Conservation (phyloP, 805 yeast species). For the Candida germanica region DNA sequence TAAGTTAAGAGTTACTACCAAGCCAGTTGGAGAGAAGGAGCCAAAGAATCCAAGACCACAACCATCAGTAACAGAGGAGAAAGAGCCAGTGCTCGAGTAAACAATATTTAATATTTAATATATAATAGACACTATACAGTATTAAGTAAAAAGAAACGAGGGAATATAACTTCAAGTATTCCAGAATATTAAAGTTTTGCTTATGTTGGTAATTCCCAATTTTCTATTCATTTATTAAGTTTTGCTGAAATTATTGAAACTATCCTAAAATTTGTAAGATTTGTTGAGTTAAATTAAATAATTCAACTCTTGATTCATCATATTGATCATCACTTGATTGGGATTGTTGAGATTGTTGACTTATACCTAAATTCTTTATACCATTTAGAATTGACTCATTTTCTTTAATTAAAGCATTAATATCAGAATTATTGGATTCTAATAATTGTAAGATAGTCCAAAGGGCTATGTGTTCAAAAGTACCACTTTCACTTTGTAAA, state of each 20-base stretch:
- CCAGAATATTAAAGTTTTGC: slow-evolving; percentile 3
- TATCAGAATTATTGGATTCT: slow-evolving; percentile 74
- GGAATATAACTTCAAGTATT: slow-evolving; percentile 3
- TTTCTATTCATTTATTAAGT: not conserved
- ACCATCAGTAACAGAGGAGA: slow-evolving; percentile 2
- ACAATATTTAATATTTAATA: too few species aligned
- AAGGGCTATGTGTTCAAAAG: slow-evolving; percentile 95
- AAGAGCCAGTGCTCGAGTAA: slow-evolving; percentile 1
- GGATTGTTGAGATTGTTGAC: slow-evolving; percentile 35
- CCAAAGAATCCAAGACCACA: not conserved
- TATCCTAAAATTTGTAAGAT: slow-evolving; percentile 52
- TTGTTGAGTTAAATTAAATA: slow-evolving; percentile 65
- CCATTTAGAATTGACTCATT: slow-evolving; percentile 53
- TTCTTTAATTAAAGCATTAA: slow-evolving; percentile 52
- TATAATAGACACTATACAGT: slow-evolving; percentile 3
- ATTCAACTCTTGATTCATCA: slow-evolving; percentile 63
- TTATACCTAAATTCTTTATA: slow-evolving; percentile 46
- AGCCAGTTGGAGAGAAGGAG: too few species aligned
- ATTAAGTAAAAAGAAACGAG: not conserved
- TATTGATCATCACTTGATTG: slow-evolving; percentile 33
- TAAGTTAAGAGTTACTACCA: too few species aligned
- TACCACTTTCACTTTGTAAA: slow-evolving; percentile 78
- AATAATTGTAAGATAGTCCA: slow-evolving; percentile 94
- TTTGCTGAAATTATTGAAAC: slow-evolving; percentile 1
- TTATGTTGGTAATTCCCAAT: not conserved